phyloP scores from a whole-genome alignment of 2,329 filamentous ascomycete genomes.

The Penicillium oxalicum region DNA sequence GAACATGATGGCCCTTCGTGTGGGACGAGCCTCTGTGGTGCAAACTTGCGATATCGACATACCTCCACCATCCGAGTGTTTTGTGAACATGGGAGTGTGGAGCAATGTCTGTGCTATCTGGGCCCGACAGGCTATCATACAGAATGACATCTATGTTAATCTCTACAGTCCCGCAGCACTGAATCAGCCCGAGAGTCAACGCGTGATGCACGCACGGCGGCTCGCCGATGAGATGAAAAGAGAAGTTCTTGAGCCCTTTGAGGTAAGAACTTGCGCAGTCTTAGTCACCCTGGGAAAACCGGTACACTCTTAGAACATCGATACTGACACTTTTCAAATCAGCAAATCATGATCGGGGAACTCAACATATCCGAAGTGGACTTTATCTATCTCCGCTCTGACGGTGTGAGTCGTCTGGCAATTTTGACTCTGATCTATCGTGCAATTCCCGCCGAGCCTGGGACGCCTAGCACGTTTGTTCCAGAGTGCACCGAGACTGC shows the following conservation, averaged over 20 bases:
- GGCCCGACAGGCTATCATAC: constrained; percentile 52
- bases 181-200: constrained; percentile 22
- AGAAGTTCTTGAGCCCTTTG: constrained; percentile 26
- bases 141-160: constrained; percentile 55
- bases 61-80: constrained; percentile 20
- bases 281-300: no score
- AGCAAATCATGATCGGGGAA: constrained; percentile 8
- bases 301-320: no score
- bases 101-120: constrained; percentile 48
- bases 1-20: constrained; percentile 52
- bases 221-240: constrained; percentile 27
- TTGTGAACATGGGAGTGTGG: constrained; percentile 29
- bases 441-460: constrained; percentile 29
- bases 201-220: constrained; percentile 23
- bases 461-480: constrained; percentile 27
- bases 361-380: constrained; percentile 22
- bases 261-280: constrained; percentile 14
- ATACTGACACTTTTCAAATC: not conserved
- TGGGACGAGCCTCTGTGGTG: constrained; percentile 54
- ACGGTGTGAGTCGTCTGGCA: constrained; percentile 33
- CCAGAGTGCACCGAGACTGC: constrained; percentile 35
- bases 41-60: constrained; percentile 57
- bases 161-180: constrained; percentile 43
- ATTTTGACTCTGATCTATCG: constrained; percentile 38
- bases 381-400: constrained; percentile 24